Base-by-base conservation (phyloP, 2,329 filamentous ascomycete species). In the Immersiporthe knoxdaviesiana region DNA sequence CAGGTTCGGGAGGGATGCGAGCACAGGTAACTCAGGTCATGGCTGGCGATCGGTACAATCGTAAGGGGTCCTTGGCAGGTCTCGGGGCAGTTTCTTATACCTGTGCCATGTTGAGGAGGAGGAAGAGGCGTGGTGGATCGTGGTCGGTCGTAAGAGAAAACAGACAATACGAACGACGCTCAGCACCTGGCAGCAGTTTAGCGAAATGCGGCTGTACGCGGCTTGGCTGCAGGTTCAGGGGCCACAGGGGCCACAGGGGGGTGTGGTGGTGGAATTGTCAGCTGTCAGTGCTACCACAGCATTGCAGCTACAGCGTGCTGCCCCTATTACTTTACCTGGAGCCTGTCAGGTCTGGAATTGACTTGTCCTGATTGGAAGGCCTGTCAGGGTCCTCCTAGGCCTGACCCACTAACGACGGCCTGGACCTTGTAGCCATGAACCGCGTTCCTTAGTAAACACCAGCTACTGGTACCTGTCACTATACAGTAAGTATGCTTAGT, bases 1-100 rank as follows among this genome's bases (percentile, higher is more conserved):
- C 35, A n/a, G 30, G 10, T 39, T 44, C 41, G 59, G 54, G 47
- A 63, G 32, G n/a, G 37, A 14, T 50, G 44, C 56, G 39, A 52
- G 35, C 62, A 56, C 27, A 35, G 39, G 27, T 62, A 44, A 16
- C 52, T 71, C 54, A 71, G 61, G 58, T 71, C 70, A 71, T 71
- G 37, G 67, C 65, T 54, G 61, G 50, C 16, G 14, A 12, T 16
- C 30, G 21, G 24, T 4, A 32, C 14, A 30, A 16, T 59, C 50
- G 60, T 21, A 12, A 1, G 18, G 18, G 37, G 39, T 16, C 41
- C n/a, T n/a, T 52, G n/a, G 35, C 30, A 32, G 47, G 4, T n/a
- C 12, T 66, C 16, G 32, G n/a, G 8, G 52, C 39, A 12, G 39
- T 41, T 47, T 11, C n/a, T 62, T 65, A 56, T 47, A 58, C 16